Percentiles rank a stretch among this genome's conserved stretches.
Conservation (phyloP, 2,329 filamentous ascomycete genomes). For the Trichoderma asperellum region DNA sequence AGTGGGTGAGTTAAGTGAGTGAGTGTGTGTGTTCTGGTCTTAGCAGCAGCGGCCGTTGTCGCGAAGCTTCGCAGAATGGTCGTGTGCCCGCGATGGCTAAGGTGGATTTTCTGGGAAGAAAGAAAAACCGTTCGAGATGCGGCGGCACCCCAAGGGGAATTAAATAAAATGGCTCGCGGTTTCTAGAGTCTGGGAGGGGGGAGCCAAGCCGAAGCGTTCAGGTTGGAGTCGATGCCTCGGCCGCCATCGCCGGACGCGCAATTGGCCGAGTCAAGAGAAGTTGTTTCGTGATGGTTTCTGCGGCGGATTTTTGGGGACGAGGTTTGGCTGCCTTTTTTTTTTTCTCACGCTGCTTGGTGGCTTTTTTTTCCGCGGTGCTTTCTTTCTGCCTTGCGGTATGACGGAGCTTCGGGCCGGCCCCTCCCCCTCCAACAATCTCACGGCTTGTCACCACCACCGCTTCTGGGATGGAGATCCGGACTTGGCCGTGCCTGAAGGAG, state of each 20-base stretch:
- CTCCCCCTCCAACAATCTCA: neutral
- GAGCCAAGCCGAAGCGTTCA: slow-evolving; percentile 25
- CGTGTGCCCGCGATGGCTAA: neutral
- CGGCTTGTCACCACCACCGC: neutral
- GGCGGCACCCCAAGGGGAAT: neutral
- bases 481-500: neutral
- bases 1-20: no score
- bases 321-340: slow-evolving; percentile 8
- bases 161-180: slow-evolving; percentile 5
- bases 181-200: neutral
- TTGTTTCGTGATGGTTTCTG: slow-evolving; percentile 52
- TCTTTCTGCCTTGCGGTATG: neutral
- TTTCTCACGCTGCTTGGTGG: neutral
- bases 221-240: slow-evolving; percentile 28
- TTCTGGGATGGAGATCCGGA: neutral
- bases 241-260: slow-evolving; percentile 41
- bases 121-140: neutral
- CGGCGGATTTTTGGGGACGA: slow-evolving; percentile 52
- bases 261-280: slow-evolving; percentile 35
- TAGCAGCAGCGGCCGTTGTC: neutral
- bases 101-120: neutral
- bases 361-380: neutral
- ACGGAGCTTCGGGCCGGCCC: neutral
- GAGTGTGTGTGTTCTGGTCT: neutral
- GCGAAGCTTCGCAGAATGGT: neutral